Conservation (phyloP, 2,329 filamentous ascomycete genomes). For the Chrysosporium keratinophilum region DNA sequence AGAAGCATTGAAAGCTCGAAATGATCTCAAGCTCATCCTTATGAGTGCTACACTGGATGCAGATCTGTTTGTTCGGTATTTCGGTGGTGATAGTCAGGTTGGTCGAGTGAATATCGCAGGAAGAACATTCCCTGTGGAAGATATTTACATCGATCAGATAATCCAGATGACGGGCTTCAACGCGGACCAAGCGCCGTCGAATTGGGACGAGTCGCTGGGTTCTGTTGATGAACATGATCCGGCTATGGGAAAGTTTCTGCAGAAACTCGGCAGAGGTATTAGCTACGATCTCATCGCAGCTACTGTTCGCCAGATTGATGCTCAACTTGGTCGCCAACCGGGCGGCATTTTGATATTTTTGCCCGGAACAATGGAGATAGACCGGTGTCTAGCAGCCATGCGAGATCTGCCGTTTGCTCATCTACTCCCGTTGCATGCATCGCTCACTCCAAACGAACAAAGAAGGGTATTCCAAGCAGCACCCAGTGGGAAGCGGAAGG, state of each 20-base stretch:
- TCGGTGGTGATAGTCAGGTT: slow-evolving; percentile 59
- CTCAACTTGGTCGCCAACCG: slow-evolving; percentile 58
- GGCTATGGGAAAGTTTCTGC: slow-evolving; percentile 57
- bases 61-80: slow-evolving; percentile 73
- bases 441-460: slow-evolving; percentile 78
- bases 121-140: slow-evolving; percentile 78
- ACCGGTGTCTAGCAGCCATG: slow-evolving; percentile 61
- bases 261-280: slow-evolving; percentile 67
- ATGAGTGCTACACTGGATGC: slow-evolving; percentile 97
- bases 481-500: slow-evolving; percentile 72
- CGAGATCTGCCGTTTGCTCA: slow-evolving; percentile 57
- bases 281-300: slow-evolving; percentile 81
- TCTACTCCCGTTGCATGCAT: slow-evolving; percentile 82
- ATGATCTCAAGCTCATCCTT: slow-evolving; percentile 76
- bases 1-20: slow-evolving; percentile 63
- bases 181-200: slow-evolving; percentile 26
- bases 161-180: slow-evolving; percentile 67
- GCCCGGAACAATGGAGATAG: slow-evolving; percentile 85
- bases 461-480: slow-evolving; percentile 70
- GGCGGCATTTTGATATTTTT: slow-evolving; percentile 94
- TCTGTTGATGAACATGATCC: slow-evolving; percentile 33
- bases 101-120: slow-evolving; percentile 79
- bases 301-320: slow-evolving; percentile 71
- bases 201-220: slow-evolving; percentile 25
- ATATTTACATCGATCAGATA: slow-evolving; percentile 83